A percentile compares a stretch with the other conserved stretches of the same genome.
phyloP scores from a whole-genome alignment of 306 rosid species.

The Cucumis hystrix region DNA sequence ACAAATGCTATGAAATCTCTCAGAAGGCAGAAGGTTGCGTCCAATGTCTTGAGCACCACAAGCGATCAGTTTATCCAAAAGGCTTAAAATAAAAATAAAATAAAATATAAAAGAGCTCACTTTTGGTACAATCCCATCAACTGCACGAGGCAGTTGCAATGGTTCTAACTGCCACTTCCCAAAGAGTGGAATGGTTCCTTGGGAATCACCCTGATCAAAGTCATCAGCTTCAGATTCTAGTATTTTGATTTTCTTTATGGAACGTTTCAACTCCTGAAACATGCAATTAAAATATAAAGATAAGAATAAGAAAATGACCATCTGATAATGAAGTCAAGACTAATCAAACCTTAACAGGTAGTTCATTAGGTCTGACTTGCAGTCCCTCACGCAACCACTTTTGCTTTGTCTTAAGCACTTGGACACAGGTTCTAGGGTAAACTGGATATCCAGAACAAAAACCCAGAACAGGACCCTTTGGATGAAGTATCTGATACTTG shows the following conservation, averaged over 20 bases:
- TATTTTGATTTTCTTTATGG: conserved; percentile 38
- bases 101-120: conserved; percentile 20
- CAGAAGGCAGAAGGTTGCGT: not conserved
- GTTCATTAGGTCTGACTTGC: conserved; percentile 70
- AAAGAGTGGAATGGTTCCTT: conserved; percentile 46
- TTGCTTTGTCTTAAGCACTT: conserved; percentile 56
- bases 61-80: not conserved
- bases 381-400: conserved; percentile 91
- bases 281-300: conserved; percentile 4
- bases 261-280: conserved; percentile 46
- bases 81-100: not conserved
- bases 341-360: conserved; percentile 55
- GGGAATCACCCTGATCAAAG: conserved; percentile 28
- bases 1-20: not conserved
- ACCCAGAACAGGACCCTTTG: conserved; percentile 82
- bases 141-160: conserved; percentile 64
- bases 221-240: conserved; percentile 49
- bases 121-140: conserved; percentile 79
- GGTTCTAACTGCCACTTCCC: conserved; percentile 95
- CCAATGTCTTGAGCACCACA: not conserved
- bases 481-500: conserved; percentile 71
- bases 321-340: not conserved
- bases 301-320: not conserved
- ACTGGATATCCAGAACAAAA: conserved; percentile 79
- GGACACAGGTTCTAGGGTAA: conserved; percentile 83